phyloP scores from a whole-genome alignment of 805 yeast species.

The Yamadazyma kitorensis region DNA sequence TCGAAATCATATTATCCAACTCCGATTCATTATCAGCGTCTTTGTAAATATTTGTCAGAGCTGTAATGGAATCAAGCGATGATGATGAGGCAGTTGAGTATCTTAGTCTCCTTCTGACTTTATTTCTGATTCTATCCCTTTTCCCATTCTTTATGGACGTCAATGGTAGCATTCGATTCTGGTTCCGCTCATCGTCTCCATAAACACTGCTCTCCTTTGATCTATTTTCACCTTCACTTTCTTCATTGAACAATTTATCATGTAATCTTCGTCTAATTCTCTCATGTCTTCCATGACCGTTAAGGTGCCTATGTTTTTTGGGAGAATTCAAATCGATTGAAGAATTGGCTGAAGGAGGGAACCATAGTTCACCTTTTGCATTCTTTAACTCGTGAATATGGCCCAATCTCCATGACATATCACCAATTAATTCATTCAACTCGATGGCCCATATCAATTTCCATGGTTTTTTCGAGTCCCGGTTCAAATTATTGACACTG shows the following conservation, averaged over 20 bases:
- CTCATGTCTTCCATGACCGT: conserved; percentile 1
- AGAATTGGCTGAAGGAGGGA: conserved; percentile 26
- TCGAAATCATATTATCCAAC: not conserved
- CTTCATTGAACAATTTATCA: conserved; percentile 31
- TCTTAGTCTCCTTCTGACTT: conserved; percentile 6
- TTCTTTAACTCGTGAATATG: conserved; percentile 53
- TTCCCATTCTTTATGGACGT: conserved; percentile 8
- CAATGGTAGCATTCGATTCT: conserved; percentile 5
- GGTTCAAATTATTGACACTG: conserved; percentile 30
- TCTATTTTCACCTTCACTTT: conserved; percentile 8
- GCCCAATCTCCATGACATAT: conserved; percentile 53
- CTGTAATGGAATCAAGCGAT: conserved; percentile 1
- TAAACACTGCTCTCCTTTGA: not conserved
- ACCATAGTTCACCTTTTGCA: conserved; percentile 51
- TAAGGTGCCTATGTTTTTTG: not conserved
- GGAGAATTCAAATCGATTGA: conserved; percentile 5
- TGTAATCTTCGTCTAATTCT: conserved; percentile 21
- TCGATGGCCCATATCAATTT: conserved; percentile 65
- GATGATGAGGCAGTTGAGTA: conserved; percentile 7
- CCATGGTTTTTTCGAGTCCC: conserved; percentile 30
- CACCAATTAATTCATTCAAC: conserved; percentile 54
- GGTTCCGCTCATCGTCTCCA: not conserved
- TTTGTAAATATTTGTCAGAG: not conserved
- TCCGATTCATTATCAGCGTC: not conserved
- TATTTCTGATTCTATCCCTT: conserved; percentile 10